These are phyloP conservation scores for Knufia fluminis DNA, from an alignment of 2,329 filamentous ascomycete species.

Conservation along the genomic window DNA sequence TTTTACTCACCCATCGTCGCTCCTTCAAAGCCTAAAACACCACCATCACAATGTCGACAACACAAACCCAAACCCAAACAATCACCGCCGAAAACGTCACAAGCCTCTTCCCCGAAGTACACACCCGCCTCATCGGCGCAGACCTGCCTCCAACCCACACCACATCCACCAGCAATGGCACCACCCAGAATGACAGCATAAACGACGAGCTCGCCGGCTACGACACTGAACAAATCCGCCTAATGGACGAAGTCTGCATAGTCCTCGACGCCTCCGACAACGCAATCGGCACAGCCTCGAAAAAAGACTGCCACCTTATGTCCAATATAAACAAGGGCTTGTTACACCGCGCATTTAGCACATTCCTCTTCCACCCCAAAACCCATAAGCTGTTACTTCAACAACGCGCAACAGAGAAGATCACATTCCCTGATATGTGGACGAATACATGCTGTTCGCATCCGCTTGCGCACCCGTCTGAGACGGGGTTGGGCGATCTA, in stretches of 20 bases:
- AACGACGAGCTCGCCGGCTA: slow-evolving; percentile 69
- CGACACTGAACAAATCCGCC: slow-evolving; percentile 91
- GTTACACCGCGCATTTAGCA: slow-evolving; percentile 92
- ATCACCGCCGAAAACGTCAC: slow-evolving; percentile 80
- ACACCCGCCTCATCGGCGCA: slow-evolving; percentile 45
- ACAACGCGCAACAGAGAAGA: slow-evolving; percentile 92
- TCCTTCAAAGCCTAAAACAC: slow-evolving; percentile 4
- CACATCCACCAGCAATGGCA: slow-evolving; percentile 47
- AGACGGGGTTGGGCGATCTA: slow-evolving; percentile 70
- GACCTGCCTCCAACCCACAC: slow-evolving; percentile 32
- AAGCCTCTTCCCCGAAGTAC: slow-evolving; percentile 76
- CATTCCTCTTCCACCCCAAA: slow-evolving; percentile 85
- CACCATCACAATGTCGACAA: slow-evolving; percentile 23
- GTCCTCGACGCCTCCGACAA: slow-evolving; percentile 85
- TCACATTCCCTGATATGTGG: slow-evolving; percentile 99
- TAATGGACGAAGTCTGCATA: slow-evolving; percentile 99
- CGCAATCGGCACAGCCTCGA: slow-evolving; percentile 92
- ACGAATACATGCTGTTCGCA: slow-evolving; percentile 99
- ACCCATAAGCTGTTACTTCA: slow-evolving; percentile 88
- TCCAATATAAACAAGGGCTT: slow-evolving; percentile 95
- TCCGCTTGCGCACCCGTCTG: slow-evolving; percentile 79
- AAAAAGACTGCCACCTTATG: slow-evolving; percentile 98
- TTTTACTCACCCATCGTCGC: slow-evolving; percentile 5
- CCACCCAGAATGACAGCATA: slow-evolving; percentile 17
- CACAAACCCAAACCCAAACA: slow-evolving; percentile 35